phyloP scores from a whole-genome alignment of 73 alveolate species.

The Paraurostyla sp. region DNA sequence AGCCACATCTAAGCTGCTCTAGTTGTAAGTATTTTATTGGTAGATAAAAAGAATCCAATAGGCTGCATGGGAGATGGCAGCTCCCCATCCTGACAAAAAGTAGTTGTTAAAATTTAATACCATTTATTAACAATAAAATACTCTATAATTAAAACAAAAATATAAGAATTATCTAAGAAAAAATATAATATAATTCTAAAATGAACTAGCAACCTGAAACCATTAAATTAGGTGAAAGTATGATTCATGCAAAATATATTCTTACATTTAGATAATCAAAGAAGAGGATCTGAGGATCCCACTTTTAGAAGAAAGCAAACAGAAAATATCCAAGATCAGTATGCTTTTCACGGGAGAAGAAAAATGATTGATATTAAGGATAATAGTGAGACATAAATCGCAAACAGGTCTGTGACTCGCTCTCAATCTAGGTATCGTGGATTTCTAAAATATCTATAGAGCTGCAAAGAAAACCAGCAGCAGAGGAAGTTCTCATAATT shows the following conservation, averaged over 20 bases:
- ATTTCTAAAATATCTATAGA: neutral
- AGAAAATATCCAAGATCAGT: too few species aligned
- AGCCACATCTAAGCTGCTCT: too few species aligned
- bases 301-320: too few species aligned
- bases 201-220: too few species aligned
- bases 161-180: too few species aligned
- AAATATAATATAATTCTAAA: too few species aligned
- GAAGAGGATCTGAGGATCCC: too few species aligned
- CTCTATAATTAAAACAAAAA: too few species aligned
- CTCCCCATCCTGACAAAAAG: neutral
- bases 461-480: neutral
- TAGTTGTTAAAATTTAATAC: constrained; percentile 34
- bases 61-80: neutral
- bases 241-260: too few species aligned
- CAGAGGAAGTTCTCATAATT: constrained; percentile 3
- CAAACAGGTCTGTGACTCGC: neutral
- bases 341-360: constrained; percentile 17
- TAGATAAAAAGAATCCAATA: neutral
- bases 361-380: constrained; percentile 3
- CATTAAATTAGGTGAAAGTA: too few species aligned
- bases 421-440: neutral
- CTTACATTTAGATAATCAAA: too few species aligned
- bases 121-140: neutral
- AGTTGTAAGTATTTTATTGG: too few species aligned
- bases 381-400: neutral